phyloP scores from a whole-genome alignment of 352 stramenopile genomes.

The Globisporangium splendens region DNA sequence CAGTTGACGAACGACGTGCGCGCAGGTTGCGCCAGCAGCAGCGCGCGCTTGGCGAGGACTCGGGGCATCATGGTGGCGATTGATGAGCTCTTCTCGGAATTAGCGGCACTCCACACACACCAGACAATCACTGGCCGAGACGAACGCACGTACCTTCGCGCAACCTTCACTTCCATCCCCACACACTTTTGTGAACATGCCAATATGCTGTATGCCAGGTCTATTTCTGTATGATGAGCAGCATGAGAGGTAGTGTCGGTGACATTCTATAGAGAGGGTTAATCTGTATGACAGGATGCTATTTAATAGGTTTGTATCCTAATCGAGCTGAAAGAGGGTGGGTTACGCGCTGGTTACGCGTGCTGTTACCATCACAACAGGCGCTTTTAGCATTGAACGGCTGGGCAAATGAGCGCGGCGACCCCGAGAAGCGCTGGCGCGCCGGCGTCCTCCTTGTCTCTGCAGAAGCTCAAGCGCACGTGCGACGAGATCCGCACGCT shows the following conservation, averaged over 20 bases:
- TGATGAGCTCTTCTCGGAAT: constrained; percentile 2
- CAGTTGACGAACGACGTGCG: not conserved
- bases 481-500: constrained; percentile 41
- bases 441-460: no score
- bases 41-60: constrained; percentile 11
- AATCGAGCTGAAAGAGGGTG: no score
- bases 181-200: not conserved
- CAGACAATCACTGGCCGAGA: constrained; percentile 15
- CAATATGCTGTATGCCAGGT: not conserved
- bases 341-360: no score
- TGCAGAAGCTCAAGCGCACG: constrained; percentile 52
- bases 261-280: constrained; percentile 5
- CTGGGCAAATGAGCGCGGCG: not conserved
- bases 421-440: constrained; percentile 10
- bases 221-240: not conserved
- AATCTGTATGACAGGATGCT: constrained; percentile 1
- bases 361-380: not conserved
- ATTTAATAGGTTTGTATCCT: constrained; percentile 1
- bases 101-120: not conserved
- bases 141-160: constrained; percentile 9
- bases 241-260: no score
- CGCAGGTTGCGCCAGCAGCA: constrained; percentile 11
- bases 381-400: not conserved
- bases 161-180: constrained; percentile 1
- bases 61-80: constrained; percentile 15